A percentile compares a stretch with the other conserved stretches of the same genome.
Conservation (phyloP, 2,329 filamentous ascomycete genomes). For the Colletotrichum tabaci region DNA sequence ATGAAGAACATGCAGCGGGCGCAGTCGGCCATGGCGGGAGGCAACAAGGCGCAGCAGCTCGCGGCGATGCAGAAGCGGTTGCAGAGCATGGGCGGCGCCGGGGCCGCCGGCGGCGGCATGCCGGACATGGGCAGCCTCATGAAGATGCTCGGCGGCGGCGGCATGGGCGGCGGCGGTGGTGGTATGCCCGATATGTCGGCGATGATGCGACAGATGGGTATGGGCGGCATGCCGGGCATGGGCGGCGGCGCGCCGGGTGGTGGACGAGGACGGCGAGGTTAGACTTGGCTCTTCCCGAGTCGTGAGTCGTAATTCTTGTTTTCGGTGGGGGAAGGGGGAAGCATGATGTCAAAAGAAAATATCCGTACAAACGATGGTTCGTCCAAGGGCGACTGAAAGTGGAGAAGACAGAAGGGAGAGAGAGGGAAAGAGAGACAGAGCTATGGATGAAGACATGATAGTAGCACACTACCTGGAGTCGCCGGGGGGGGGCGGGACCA, state of each 20-base stretch:
- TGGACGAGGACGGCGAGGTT: conserved; percentile 30
- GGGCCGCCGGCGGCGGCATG: conserved; percentile 69
- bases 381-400: conserved; percentile 6
- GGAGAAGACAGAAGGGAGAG: not conserved
- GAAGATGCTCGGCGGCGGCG: conserved; percentile 89
- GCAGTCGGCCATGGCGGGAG: conserved; percentile 90
- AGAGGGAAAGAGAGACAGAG: conserved; percentile 2
- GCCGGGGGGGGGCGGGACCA: conserved; percentile 16
- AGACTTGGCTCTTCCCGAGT: conserved; percentile 2
- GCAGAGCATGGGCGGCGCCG: conserved; percentile 89
- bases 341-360: conserved; percentile 10
- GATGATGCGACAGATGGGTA: conserved; percentile 82
- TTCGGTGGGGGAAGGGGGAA: not conserved
- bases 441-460: conserved; percentile 19
- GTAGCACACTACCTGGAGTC: conserved; percentile 10
- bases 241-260: conserved; percentile 44
- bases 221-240: conserved; percentile 68
- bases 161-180: conserved; percentile 74
- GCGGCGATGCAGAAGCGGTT: conserved; percentile 97
- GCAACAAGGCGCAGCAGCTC: conserved; percentile 93
- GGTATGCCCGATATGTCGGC: conserved; percentile 64
- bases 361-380: conserved; percentile 18
- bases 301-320: not conserved
- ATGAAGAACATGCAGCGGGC: conserved; percentile 98
- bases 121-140: conserved; percentile 77